Conservation (phyloP, 2,329 filamentous ascomycete genomes). For the Dothideomycetes sp. region DNA sequence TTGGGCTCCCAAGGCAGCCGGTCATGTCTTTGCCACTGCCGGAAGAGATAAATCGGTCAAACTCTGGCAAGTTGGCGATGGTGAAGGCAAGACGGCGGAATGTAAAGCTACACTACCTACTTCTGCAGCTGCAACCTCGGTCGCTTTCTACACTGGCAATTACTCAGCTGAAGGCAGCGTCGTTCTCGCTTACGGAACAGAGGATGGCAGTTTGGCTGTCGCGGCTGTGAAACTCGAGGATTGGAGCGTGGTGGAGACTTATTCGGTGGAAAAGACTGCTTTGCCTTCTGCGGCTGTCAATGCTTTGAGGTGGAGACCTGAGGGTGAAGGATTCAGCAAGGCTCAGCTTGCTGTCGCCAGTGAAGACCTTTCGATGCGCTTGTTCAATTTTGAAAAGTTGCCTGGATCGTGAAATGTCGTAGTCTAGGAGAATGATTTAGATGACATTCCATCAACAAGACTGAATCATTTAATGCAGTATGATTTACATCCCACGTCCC, state of each 20-base stretch:
- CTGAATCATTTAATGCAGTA: too few relatives aligned
- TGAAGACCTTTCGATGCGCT: slow-evolving; percentile 30
- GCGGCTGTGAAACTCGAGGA: slow-evolving; percentile 11
- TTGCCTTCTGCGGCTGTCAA: slow-evolving; percentile 21
- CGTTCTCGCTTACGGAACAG: slow-evolving; percentile 22
- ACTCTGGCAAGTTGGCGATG: slow-evolving; percentile 39
- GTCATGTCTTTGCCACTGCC: slow-evolving; percentile 67
- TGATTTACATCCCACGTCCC: too few relatives aligned
- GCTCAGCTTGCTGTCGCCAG: slow-evolving; percentile 29
- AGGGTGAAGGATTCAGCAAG: background rate
- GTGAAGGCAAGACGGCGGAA: slow-evolving; percentile 15
- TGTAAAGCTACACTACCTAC: slow-evolving; percentile 21
- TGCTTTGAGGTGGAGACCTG: slow-evolving; percentile 24
- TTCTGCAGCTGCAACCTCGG: slow-evolving; percentile 25
- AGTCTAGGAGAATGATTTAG: too few relatives aligned
- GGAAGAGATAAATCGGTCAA: slow-evolving; percentile 78
- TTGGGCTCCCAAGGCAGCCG: slow-evolving; percentile 55
- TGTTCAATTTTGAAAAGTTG: slow-evolving; percentile 16
- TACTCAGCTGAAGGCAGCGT: background rate
- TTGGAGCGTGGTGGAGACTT: slow-evolving; percentile 8
- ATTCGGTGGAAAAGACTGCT: slow-evolving; percentile 14
- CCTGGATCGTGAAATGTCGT: background rate
- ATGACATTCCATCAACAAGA: too few relatives aligned
- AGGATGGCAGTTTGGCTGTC: slow-evolving; percentile 21
- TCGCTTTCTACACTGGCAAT: slow-evolving; percentile 20